Conservation (phyloP, 1,284 basidiomycete genomes). For the Somion occarium region DNA sequence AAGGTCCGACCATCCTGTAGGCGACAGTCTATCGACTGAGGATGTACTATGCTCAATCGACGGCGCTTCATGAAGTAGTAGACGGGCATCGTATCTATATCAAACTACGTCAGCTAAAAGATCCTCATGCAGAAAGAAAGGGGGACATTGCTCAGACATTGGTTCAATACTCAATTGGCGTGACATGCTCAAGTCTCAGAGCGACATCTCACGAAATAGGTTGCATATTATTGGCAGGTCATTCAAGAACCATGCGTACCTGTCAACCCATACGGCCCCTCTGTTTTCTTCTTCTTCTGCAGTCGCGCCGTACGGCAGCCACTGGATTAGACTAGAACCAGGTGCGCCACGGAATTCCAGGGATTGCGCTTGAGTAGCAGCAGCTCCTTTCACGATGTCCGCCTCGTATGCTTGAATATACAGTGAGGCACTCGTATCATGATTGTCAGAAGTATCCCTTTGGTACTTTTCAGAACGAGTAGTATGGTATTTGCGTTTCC, state of each 20-base stretch:
- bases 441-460: neutral
- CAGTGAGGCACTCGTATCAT: conserved; percentile 22
- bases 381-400: conserved; percentile 49
- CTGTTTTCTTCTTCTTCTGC: conserved; percentile 4
- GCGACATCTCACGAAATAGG: neutral
- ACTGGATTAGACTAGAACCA: conserved; percentile 38
- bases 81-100: conserved; percentile 73
- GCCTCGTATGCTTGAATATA: conserved; percentile 67
- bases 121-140: conserved; percentile 14
- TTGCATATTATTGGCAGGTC: neutral
- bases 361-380: conserved; percentile 37
- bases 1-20: conserved; percentile 73
- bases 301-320: conserved; percentile 23
- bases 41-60: conserved; percentile 5
- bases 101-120: no score
- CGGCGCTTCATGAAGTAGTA: conserved; percentile 52
- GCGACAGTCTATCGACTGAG: conserved; percentile 31
- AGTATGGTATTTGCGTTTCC: neutral
- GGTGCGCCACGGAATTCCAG: conserved; percentile 35
- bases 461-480: conserved; percentile 7
- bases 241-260: conserved; percentile 39
- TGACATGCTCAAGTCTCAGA: neutral
- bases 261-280: conserved; percentile 49
- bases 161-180: neutral
- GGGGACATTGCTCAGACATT: conserved; percentile 12